A percentile compares a stretch with the other conserved stretches of the same genome.
Evolutionary conservation across 352 stramenopile species (phyloP).

Genomic region (Salisapilia sapeloensis): DNA sequence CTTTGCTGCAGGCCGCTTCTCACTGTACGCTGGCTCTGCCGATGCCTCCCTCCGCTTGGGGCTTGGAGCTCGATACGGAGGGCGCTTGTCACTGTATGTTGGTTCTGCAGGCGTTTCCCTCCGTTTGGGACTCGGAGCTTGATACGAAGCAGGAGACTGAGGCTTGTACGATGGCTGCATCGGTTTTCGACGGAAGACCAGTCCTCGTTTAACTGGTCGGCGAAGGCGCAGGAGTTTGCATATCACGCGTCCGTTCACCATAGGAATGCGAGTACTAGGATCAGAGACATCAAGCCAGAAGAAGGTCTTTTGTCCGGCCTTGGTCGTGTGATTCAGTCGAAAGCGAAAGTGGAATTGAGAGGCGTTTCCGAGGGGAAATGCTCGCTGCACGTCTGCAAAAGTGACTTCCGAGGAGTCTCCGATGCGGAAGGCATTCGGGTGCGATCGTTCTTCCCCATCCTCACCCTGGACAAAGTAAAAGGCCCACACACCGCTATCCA

Average conservation of each 20-base stretch:
- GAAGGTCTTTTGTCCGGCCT: slow-evolving; percentile 33
- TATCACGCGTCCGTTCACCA: slow-evolving; percentile 62
- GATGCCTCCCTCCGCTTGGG: slow-evolving; percentile 24
- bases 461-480: slow-evolving; percentile 83
- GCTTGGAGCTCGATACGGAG: slow-evolving; percentile 51
- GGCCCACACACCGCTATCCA: slow-evolving; percentile 28
- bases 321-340: slow-evolving; percentile 37
- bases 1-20: slow-evolving; percentile 1
- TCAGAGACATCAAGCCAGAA: slow-evolving; percentile 61
- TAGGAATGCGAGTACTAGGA: slow-evolving; percentile 38
- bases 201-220: slow-evolving; percentile 26
- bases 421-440: slow-evolving; percentile 69
- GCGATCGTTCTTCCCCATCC: slow-evolving; percentile 64
- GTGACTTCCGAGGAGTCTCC: slow-evolving; percentile 25
- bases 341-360: slow-evolving; percentile 70
- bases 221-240: slow-evolving; percentile 64
- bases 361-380: slow-evolving; percentile 35
- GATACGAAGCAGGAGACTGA: too few relatives aligned
- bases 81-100: too few relatives aligned
- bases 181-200: slow-evolving; percentile 59
- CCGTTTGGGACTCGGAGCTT: slow-evolving; percentile 33
- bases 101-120: slow-evolving; percentile 4
- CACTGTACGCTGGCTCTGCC: slow-evolving; percentile 4
- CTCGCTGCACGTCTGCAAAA: slow-evolving; percentile 41
- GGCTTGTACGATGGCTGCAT: too few relatives aligned